Base-by-base conservation (phyloP, 2,329 filamentous ascomycete genomes). In the Davidsoniella neocaledoniae region DNA sequence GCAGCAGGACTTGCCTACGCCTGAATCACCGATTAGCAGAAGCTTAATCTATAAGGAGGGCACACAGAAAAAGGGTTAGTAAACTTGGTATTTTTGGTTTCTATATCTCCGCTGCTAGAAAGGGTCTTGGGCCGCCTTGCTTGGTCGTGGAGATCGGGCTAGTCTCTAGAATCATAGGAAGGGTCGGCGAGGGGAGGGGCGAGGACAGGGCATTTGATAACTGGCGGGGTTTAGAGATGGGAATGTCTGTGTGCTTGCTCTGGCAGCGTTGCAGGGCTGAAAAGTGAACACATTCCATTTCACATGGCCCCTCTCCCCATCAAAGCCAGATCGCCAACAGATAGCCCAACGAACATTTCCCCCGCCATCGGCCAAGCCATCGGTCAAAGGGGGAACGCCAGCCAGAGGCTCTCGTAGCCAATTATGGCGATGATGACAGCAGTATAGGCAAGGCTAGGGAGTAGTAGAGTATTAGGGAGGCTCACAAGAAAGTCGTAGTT, bases 401-500 rank as follows among this genome's bases (percentile, higher is more conserved):
- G 10, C 21, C 2, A 33, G 8, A 33, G 8, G 26, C 26, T 33
- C 26, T 33, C 26, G 26, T 12, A 12, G 26, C 2, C 26, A 5
- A 21, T 21, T 21, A 21, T 21, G 21, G 21, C 10, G 26, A 17
- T 37, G 50, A 47, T 50, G 50, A 46, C 55, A 54, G 25, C 16
- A 47, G 5, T 12, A 33, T 3, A 43, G 50, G 49, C 52, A 53
- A 54, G 56, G 53, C 54, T 56, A 54, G 53, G 23, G 12, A 14
- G 23, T 7, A 25, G 6, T 42, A 7, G 40, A 21, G 4, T 19
- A 10, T 7, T 21, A 21, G 14, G 9, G 8, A 12, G 44, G 55
- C 54, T 43, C 81, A 96, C 90, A 69, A 98, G 76, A 68, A 96
- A 96, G 68, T 98, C 91, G 70, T 98, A 98, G 74, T 98, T 98